Conservation (phyloP, 768 basidiomycete species). For the Phylloporus sp. region DNA sequence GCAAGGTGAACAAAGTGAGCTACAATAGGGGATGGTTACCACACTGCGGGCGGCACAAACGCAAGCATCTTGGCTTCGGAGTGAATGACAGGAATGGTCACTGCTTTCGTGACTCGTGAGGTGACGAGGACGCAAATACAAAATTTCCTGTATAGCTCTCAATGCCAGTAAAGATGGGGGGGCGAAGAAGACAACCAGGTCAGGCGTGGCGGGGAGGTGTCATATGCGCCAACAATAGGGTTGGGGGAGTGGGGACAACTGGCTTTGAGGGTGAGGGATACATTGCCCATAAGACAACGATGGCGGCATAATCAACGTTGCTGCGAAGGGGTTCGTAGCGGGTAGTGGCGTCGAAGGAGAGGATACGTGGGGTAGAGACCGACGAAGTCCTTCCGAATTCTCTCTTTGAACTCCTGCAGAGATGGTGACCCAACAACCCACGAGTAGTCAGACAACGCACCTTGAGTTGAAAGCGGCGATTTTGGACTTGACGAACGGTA, state of each 20-base stretch:
- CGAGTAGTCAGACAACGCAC: slow-evolving; percentile 71
- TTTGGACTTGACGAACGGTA: slow-evolving; percentile 43
- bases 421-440: slow-evolving; percentile 68
- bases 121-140: slow-evolving; percentile 41
- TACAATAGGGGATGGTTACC: slow-evolving; percentile 42
- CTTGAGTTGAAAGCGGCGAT: slow-evolving; percentile 56
- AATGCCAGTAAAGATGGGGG: slow-evolving; percentile 50
- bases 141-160: slow-evolving; percentile 49
- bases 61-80: slow-evolving; percentile 61
- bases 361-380: slow-evolving; percentile 64
- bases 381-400: slow-evolving; percentile 58
- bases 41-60: slow-evolving; percentile 54
- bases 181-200: slow-evolving; percentile 59
- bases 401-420: slow-evolving; percentile 60
- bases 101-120: slow-evolving; percentile 17
- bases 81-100: slow-evolving; percentile 29
- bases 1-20: slow-evolving; percentile 18
- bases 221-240: slow-evolving; percentile 16
- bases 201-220: slow-evolving; percentile 40
- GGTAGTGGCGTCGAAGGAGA: slow-evolving; percentile 47
- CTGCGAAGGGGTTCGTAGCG: slow-evolving; percentile 31
- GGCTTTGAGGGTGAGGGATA: slow-evolving; percentile 34
- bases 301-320: slow-evolving; percentile 28
- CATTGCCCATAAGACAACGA: slow-evolving; percentile 26
- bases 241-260: slow-evolving; percentile 9